Evolutionary conservation across 805 yeast species (phyloP), one percentile per base, ranked within the genome.

Genomic region (Wickerhamiella musiphila): DNA sequence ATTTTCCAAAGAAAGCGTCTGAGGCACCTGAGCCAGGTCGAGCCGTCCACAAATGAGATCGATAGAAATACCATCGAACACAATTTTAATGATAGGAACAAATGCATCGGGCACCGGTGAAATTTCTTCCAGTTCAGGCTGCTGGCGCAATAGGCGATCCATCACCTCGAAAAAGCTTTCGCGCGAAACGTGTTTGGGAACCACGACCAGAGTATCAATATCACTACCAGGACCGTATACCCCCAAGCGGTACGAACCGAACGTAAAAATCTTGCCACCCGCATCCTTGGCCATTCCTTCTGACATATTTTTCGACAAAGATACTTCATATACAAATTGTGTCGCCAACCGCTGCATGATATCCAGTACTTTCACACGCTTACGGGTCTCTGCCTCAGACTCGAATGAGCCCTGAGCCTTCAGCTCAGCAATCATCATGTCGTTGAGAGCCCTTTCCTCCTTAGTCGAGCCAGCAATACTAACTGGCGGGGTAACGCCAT

Each of bases 161-260:
- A 90, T 83, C 0, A 79, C 83, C 1, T 66, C 69, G 50, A 90
- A 90, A 51, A 86, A 90, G 53, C 84, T 90, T 17, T 78, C 90
- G 41, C 94, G 66, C 1, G 78, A 65, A 10, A 90, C 93, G 53
- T 90, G 96, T 46, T 86, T 90, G 2, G 98, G 98, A 12, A 81
- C 95, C 18, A 86, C 95, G n/a, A 90, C 79, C 28, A 90, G 59
- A 0, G 96, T 79, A 61, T 90, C 98, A 38, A 90, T 86, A 74
- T 90, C 98, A 0, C 93, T 78, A 1, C 98, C 96, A 0, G 96
- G 96, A 0, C 96, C 96, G 57, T 84, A 82, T 10, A 90, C 98
- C 4, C 98, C 98, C 27, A 90, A 58, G 40, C 94, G 64, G 48
- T 84, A 90, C 1, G 95, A 83, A 1, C 98, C 98, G 58, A 68